Evolutionary conservation across 1,284 basidiomycete genomes (phyloP), one percentile per base, ranked within the genome.

Genomic region (Ganoderma sp.): DNA sequence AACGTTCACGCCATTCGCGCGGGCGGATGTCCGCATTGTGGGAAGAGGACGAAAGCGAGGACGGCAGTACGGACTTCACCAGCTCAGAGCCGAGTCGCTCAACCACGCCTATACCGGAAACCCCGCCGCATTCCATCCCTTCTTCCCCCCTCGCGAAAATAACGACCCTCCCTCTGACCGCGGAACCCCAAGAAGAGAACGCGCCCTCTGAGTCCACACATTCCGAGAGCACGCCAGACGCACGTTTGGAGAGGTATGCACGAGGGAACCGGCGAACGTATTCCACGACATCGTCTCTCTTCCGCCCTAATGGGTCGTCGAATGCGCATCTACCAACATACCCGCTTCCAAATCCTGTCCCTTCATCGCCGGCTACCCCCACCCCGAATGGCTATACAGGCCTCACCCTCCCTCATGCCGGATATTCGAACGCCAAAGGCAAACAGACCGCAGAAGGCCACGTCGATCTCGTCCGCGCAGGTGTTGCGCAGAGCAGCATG

Each of bases 401-500:
- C 37, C 87, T 96, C 28, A 84, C 90, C 0, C 85, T 96, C 2
- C 92, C 94, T 3, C 86, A 86, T 75, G 80, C 88, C 71, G 73
- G 84, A 71, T 78, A 84, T 75, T 78, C 76, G 34, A 82, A 82
- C 7, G 75, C 77, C 32, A 78, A 80, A 58, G 77, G 83, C 41
- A 78, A 79, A 73, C 70, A 75, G 2, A 70, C 80, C 73, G 32
- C 75, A 68, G 74, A 81, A 67, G 85, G 88, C 42, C 81, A 83
- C 68, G 80, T 94, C 22, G 92, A 96, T 79, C 81, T 94, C 56
- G 90, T 92, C 4, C 84, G 85, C 19, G 85, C 88, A 32, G 93
- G 94, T 5, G 81, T 93, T 17, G 93, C 93, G 2, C 91, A 94
- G 76, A 90, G 89, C 14, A 93, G 91, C 17, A 96, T 97, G 94